Conservation (phyloP, 1,139 yeast genomes). For the Diutina pseudorugosa region DNA sequence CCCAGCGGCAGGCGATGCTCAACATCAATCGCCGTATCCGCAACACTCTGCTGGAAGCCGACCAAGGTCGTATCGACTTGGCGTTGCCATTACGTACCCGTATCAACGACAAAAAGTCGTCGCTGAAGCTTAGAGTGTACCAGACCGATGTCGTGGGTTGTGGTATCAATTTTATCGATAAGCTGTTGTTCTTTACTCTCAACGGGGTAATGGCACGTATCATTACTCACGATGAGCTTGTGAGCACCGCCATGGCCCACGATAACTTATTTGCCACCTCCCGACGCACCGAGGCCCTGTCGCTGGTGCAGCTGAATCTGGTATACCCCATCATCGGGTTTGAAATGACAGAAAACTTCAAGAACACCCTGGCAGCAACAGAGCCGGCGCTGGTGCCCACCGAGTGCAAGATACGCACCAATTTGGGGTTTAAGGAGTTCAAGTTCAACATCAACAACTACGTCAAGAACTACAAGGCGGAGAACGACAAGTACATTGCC, state of each 20-base stretch:
- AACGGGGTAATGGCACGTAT: conserved; percentile 6
- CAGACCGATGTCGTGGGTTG: conserved; percentile 61
- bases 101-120: background rate
- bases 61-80: background rate
- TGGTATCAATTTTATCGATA: conserved; percentile 61
- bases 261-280: background rate
- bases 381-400: background rate
- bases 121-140: background rate
- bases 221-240: conserved; percentile 1
- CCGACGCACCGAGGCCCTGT: background rate
- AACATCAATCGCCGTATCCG: conserved; percentile 28
- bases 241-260: background rate
- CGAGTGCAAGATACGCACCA: conserved; percentile 33
- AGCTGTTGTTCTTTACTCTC: conserved; percentile 48
- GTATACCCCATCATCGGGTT: conserved; percentile 1
- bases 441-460: conserved; percentile 61
- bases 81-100: background rate
- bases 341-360: background rate
- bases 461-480: conserved; percentile 30
- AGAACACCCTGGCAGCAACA: conserved; percentile 16
- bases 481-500: conserved; percentile 1
- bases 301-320: background rate
- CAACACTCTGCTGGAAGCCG: conserved; percentile 5
- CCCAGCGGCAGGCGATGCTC: conserved; percentile 20
- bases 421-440: conserved; percentile 56